Percentiles rank a stretch among this genome's conserved stretches.
Evolutionary conservation across 495 filamentous ascomycete species (phyloP).

Genomic region (Talaromyces stipitatus): DNA sequence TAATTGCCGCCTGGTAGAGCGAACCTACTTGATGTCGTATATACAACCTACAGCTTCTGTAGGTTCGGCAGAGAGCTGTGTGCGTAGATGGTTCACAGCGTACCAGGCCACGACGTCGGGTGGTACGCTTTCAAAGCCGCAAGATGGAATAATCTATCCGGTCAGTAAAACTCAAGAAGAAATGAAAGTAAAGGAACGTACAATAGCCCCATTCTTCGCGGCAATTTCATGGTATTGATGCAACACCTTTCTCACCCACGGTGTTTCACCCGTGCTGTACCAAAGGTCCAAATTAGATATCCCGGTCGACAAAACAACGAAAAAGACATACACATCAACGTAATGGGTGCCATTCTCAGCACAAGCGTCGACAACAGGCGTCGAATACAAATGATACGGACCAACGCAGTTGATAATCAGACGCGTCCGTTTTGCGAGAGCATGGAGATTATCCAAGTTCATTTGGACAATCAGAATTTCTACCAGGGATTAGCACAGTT

Average conservation of each 20-base stretch:
- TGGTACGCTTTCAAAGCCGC: slow-evolving; percentile 79
- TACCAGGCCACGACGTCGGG: slow-evolving; percentile 72
- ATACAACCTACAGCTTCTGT: slow-evolving; percentile 53
- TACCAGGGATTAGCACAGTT: slow-evolving; percentile 18
- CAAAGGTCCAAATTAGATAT: slow-evolving; percentile 4
- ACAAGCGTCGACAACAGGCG: slow-evolving; percentile 80
- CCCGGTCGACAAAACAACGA: not conserved
- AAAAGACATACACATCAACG: slow-evolving; percentile 55
- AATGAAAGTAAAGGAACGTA: slow-evolving; percentile 20
- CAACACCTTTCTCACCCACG: slow-evolving; percentile 74
- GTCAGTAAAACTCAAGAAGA: slow-evolving; percentile 13
- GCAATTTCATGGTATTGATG: slow-evolving; percentile 71
- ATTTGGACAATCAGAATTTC: slow-evolving; percentile 59
- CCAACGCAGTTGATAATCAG: slow-evolving; percentile 80
- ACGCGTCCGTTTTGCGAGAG: slow-evolving; percentile 65
- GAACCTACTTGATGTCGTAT: slow-evolving; percentile 51
- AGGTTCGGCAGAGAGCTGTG: slow-evolving; percentile 47
- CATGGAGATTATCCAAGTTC: slow-evolving; percentile 52
- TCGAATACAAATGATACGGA: slow-evolving; percentile 73
- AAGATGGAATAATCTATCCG: slow-evolving; percentile 70
- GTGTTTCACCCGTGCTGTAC: slow-evolving; percentile 68
- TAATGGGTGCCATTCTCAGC: slow-evolving; percentile 85
- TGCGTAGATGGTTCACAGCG: slow-evolving; percentile 56
- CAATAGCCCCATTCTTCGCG: slow-evolving; percentile 65
- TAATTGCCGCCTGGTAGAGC: not conserved